Conservation (phyloP, 345 rosid species). For the Iberis pinnata region DNA sequence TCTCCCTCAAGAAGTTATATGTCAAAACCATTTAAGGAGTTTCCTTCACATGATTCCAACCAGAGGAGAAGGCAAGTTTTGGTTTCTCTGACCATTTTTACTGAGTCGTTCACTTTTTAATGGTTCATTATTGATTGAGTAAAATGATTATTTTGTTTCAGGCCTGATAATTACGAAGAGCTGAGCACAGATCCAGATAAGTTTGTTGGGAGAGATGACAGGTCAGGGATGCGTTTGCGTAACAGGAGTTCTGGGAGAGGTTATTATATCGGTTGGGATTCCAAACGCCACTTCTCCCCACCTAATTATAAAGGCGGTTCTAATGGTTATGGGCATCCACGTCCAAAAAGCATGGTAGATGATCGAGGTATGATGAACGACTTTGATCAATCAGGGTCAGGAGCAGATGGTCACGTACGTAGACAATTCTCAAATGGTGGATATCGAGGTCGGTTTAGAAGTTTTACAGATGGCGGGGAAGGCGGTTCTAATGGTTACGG, state of each 20-base stretch:
- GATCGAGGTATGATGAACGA: slow-evolving; percentile 27
- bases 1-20: slow-evolving; percentile 18
- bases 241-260: slow-evolving; percentile 40
- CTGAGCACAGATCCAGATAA: slow-evolving; percentile 24
- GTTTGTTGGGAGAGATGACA: slow-evolving; percentile 33
- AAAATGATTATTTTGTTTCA: slow-evolving; percentile 20
- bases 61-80: slow-evolving; percentile 42
- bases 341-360: slow-evolving; percentile 32
- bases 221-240: slow-evolving; percentile 25
- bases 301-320: slow-evolving; percentile 21
- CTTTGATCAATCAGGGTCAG: slow-evolving; percentile 28
- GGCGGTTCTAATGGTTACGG: slow-evolving; percentile 27
- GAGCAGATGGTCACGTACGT: slow-evolving; percentile 24
- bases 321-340: slow-evolving; percentile 29
- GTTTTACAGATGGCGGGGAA: slow-evolving; percentile 25
- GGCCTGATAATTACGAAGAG: slow-evolving; percentile 34
- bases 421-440: slow-evolving; percentile 38
- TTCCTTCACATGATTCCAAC: slow-evolving; percentile 25
- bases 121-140: too few species aligned
- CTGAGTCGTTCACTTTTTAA: neutral
- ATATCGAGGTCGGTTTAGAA: slow-evolving; percentile 39
- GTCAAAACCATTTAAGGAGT: slow-evolving; percentile 21
- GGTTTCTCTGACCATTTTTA: neutral
- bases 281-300: slow-evolving; percentile 32
- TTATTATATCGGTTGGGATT: slow-evolving; percentile 28